Base-by-base conservation (phyloP, 2,329 filamentous ascomycete species). In the Chrysosporium queenslandicum region DNA sequence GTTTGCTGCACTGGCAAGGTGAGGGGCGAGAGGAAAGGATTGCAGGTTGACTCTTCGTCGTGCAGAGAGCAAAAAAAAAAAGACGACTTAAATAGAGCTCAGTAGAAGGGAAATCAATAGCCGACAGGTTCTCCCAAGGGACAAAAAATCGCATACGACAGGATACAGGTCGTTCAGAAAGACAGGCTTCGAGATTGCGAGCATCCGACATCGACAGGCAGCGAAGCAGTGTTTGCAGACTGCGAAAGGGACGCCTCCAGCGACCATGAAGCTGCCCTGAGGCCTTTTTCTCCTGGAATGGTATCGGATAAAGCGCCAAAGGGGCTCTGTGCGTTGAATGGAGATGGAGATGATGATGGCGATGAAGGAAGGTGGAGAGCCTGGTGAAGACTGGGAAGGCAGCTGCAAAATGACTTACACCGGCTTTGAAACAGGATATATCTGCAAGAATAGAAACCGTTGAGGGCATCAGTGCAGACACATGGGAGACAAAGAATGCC, bases 401-500 rank as follows among this genome's bases (percentile, higher is more conserved):
- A 45, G 39, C 40, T 36, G 48, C 4, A 9, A 27, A 51, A 41
- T 12, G 34, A 41, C 37, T n/a, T 39, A 50, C 36, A 42, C 42
- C 41, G 50, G 43, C 34, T 9, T 34, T 52, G 50, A 52, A 47
- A 40, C 42, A 34, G 42, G 36, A 46, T 52, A 52, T 51, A 51
- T 52, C 36, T 52, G 30, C 50, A 47, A 40, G 50, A 52, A 46
- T 41, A 46, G 50, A 32, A 40, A 32, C 50, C 34, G 41, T 46
- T 52, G 32, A 52, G 43, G 49, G 42, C 30, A 41, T 52, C 50
- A 47, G 43, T 40, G 34, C 34, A 46, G 50, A 16, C 43, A 42
- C 32, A 46, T 47, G 43, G 43, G 50, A 40, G 34, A 52, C 50
- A 52, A 52, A 52, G 43, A 47, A 47, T 52, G 23, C 5, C 42